A percentile compares a stretch with the other conserved stretches of the same genome.
phyloP scores from a whole-genome alignment of 208 protist species.

The Crithidia sp. region DNA sequence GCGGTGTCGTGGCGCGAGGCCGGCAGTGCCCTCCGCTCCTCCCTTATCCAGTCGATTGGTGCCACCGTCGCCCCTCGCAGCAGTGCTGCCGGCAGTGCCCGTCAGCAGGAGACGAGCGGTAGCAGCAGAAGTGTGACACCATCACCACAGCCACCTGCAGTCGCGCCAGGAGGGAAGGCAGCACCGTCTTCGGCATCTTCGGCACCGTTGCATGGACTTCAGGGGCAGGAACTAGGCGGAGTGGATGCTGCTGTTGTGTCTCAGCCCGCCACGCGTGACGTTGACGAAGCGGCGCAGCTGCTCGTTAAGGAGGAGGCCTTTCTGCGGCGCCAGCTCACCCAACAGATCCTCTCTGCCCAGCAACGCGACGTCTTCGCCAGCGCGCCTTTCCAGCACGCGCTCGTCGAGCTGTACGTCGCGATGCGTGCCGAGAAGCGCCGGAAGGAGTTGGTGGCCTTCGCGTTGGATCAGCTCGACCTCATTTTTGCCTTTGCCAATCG shows the following conservation, averaged over 20 bases:
- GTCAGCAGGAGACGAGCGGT: not conserved
- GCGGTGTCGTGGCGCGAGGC: slow-evolving; percentile 21
- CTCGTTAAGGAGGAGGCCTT: slow-evolving; percentile 53
- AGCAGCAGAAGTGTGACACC: not conserved
- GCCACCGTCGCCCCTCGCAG: slow-evolving; percentile 15
- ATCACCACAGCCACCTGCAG: not conserved
- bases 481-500: slow-evolving; percentile 39
- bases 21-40: slow-evolving; percentile 25
- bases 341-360: slow-evolving; percentile 17
- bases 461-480: slow-evolving; percentile 59
- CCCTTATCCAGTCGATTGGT: slow-evolving; percentile 25
- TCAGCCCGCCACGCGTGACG: not conserved
- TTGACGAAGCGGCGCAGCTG: slow-evolving; percentile 23
- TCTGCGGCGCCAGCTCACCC: slow-evolving; percentile 41
- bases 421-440: slow-evolving; percentile 52
- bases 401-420: slow-evolving; percentile 46
- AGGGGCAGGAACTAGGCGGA: not conserved
- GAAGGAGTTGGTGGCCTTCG: slow-evolving; percentile 48
- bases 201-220: not conserved
- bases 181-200: not conserved
- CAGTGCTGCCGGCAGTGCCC: too few species aligned
- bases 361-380: slow-evolving; percentile 31
- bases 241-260: not conserved
- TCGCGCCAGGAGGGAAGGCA: not conserved
- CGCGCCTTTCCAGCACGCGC: slow-evolving; percentile 23